A percentile compares a stretch with the other conserved stretches of the same genome.
Evolutionary conservation across 495 filamentous ascomycete genomes (phyloP).

Genomic region (Staphylotrichum tortipilum): DNA sequence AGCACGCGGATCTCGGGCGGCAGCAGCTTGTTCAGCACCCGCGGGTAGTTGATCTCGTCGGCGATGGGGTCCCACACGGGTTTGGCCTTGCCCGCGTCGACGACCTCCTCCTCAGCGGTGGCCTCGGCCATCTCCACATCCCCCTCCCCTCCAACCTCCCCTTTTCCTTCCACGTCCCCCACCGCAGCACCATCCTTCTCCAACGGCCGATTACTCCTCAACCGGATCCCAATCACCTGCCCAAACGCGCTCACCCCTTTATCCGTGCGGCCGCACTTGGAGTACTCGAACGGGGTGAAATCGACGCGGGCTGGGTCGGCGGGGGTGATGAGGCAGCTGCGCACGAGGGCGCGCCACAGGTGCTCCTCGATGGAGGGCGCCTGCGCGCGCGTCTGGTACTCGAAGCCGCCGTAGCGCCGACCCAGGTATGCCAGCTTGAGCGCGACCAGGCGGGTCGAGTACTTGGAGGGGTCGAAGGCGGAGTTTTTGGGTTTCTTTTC

Average conservation of each 20-base stretch:
- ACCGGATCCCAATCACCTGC: constrained; percentile 75
- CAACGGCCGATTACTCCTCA: constrained; percentile 63
- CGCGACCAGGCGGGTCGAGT: constrained; percentile 75
- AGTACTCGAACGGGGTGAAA: constrained; percentile 78
- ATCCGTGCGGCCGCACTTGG: constrained; percentile 90
- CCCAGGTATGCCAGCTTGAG: constrained; percentile 93
- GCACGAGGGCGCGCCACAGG: constrained; percentile 80
- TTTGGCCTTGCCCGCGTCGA: constrained; percentile 9
- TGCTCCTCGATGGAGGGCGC: constrained; percentile 82
- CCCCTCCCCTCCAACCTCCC: constrained; percentile 7
- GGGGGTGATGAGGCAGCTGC: constrained; percentile 71
- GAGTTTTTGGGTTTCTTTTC: constrained; percentile 20
- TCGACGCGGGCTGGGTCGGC: constrained; percentile 47
- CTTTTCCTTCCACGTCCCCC: neutral
- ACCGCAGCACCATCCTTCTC: constrained; percentile 16
- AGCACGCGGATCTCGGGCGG: constrained; percentile 82
- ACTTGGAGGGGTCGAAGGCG: constrained; percentile 62
- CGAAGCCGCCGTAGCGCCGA: constrained; percentile 82
- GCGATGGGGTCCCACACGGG: constrained; percentile 58
- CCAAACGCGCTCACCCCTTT: constrained; percentile 93
- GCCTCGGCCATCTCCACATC: constrained; percentile 12
- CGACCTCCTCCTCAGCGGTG: neutral
- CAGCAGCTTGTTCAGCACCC: constrained; percentile 74
- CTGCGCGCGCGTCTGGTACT: constrained; percentile 59
- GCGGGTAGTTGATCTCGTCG: constrained; percentile 77